phyloP scores from a whole-genome alignment of 1,284 basidiomycete genomes.

The Moesziomyces antarcticus region DNA sequence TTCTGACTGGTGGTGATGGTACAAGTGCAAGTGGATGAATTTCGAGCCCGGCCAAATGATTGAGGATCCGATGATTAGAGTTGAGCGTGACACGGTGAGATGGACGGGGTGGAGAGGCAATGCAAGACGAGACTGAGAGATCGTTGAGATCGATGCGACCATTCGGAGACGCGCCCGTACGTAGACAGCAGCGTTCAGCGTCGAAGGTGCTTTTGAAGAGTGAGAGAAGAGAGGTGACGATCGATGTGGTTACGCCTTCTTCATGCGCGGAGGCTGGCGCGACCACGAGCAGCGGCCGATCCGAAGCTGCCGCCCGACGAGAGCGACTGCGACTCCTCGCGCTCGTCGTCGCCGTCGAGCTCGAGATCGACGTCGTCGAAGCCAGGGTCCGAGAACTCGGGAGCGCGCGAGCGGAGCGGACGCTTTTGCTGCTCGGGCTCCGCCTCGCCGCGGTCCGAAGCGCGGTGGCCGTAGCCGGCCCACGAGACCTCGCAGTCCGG shows the following conservation, averaged over 20 bases:
- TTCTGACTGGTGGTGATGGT: slow-evolving; percentile 9
- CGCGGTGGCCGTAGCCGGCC: slow-evolving; percentile 46
- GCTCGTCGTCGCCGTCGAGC: slow-evolving; percentile 49
- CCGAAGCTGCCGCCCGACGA: slow-evolving; percentile 38
- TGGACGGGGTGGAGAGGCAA: slow-evolving; percentile 2
- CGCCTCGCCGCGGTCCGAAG: slow-evolving; percentile 23
- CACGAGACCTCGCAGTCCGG: slow-evolving; percentile 44
- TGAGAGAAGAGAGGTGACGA: neutral
- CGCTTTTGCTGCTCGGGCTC: slow-evolving; percentile 17
- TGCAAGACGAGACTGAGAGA: slow-evolving; percentile 1
- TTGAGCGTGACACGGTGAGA: slow-evolving; percentile 21
- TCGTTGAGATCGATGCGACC: slow-evolving; percentile 26
- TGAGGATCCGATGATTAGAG: slow-evolving; percentile 14
- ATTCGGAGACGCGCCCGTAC: slow-evolving; percentile 22
- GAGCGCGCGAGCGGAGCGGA: slow-evolving; percentile 11
- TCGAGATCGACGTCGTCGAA: slow-evolving; percentile 60
- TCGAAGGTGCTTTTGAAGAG: slow-evolving; percentile 6
- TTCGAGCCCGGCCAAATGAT: neutral
- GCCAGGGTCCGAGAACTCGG: slow-evolving; percentile 37
- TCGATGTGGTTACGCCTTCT: neutral
- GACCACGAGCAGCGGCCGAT: slow-evolving; percentile 13
- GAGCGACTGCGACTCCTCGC: slow-evolving; percentile 24
- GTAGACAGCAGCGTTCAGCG: slow-evolving; percentile 8
- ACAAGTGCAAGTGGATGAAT: slow-evolving; percentile 8
- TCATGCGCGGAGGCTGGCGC: slow-evolving; percentile 21